Base-by-base conservation (phyloP, 2,329 filamentous ascomycete species). In the Arthrobotrys pseudoclavata region DNA sequence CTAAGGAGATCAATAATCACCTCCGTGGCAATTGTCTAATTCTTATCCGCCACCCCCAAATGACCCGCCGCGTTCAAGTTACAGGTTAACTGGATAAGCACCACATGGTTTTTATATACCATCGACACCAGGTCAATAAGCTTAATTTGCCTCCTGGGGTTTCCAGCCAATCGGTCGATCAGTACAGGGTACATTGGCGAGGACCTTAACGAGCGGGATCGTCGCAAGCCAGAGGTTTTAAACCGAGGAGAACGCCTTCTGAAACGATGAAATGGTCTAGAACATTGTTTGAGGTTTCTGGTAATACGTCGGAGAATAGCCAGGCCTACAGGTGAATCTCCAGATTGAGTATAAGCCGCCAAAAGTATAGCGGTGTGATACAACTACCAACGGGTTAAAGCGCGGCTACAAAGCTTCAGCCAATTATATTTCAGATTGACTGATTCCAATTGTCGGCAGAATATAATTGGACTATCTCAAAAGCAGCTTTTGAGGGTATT, bases 241-340 rank as follows among this genome's bases (percentile, higher is more conserved):
- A 22, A 29, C 29, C n/a, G 26, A 22, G 52, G 31, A 22, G 31
- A 57, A 57, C n/a, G 18, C 52, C 18, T n/a, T 37, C 10, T 57
- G 10, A 22, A 53, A 31, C 50, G 12, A n/a, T 53, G 50, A 50
- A 6, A 53, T 26, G 52, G 52, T 34, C 52, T 29, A 57, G 52
- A 57, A 57, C 52, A 13, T 40, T 40, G 3, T 20, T 20, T 45
- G 4, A 20, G 6, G n/a, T 20, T n/a, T 45, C 9, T 12, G n/a
- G 3, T 12, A 3, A 40, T 40, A 40, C 37, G n/a, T 18, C 42
- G 42, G 42, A n/a, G 12, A 57, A 57, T 57, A 57, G 29, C 52
- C 52, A 34, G 5, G n/a, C 6, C 13, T 18, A 18, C 24, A 24
- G 47, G 47, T 13, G 13, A 50, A 24, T 24, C 47, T 24, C 47